Base-by-base conservation (phyloP, 345 rosid species). In the Dovyalis caffra region DNA sequence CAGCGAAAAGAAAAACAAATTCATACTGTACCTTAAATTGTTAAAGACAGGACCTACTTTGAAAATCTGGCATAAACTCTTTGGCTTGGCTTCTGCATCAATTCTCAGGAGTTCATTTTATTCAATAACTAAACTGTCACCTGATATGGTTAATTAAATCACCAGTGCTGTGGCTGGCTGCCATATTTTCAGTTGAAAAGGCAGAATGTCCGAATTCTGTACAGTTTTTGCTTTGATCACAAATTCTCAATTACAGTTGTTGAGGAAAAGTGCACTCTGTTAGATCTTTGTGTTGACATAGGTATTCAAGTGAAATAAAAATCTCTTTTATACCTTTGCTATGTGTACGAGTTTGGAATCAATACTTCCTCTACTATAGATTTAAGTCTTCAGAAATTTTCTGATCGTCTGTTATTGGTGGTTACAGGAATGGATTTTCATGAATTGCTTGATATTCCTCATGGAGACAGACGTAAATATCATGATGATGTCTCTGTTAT, bases 401-500 rank as follows among this genome's bases (percentile, higher is more conserved):
- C 45, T 65, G 25, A 61, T 73, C 68, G 65, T 38, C 37, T 63
- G 40, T 11, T 33, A n/a, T 29, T 21, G 51, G 63, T 64, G 20
- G 31, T 68, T 80, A 84, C 83, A 94, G 98, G 98, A 80, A 92
- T 92, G 97, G 92, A 91, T 81, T 94, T 94, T 79, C 97, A 94
- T 72, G 93, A 94, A 80, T 77, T 92, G 86, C 90, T 94, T 25
- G 97, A 92, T 76, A 92, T 94, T 70, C 97, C 97, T 71, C 95
- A 92, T 34, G 98, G 98, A 66, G 97, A 94, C 82, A 78, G 97
- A 38, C 90, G 98, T 47, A 94, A 94, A 88, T 94, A 90, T 82
- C 98, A 94, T 43, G 98, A 94, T 68, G 98, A 94, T 83, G 95
- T 94, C 70, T 94, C 97, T 21, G 97, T 94, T 14, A 90, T 94